Evolutionary conservation across 768 basidiomycete species (phyloP), one percentile per base, ranked within the genome.

Genomic region (Kwoniella sp.): DNA sequence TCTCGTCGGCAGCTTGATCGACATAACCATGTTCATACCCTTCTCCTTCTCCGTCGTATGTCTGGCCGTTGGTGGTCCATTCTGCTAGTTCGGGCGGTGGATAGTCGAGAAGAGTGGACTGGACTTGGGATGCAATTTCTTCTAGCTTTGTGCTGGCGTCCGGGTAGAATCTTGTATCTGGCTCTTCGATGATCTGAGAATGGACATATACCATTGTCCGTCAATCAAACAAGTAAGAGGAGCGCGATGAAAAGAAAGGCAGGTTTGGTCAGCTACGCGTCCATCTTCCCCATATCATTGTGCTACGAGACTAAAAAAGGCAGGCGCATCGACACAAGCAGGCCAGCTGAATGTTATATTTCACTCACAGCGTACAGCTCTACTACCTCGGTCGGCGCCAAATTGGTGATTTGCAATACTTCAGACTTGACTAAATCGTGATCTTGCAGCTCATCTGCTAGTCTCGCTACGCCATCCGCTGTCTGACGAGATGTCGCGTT

Each of bases 361-460:
- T 10, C 17, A 63, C 91, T 50, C 68, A 94, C 92, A 60, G 91
- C 89, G 73, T 96, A 94, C 25, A 96, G 86, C 77, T 93, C 91
- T 25, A 95, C 91, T 0, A 87, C 83, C 51, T 87, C 84, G 7
- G 86, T 88, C 1, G 94, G 94, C 0, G 88, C 88, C 5, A 95
- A 83, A 73, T 97, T 96, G n/a, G 91, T 88, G 36, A 96, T 84
- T 73, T 94, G 91, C 2, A 96, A 83, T 74, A 93, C 92, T 83
- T 97, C 94, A 2, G 89, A 86, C 71, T 94, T 96, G 1, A 92
- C 94, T 65, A 97, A 82, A 33, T 85, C 84, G 67, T 86, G 89
- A 21, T 85, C 82, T 1, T 85, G 84, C 10, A 97, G 85, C 40
- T 82, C 82, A 60, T 86, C 85, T 19, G 89, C 86, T 13, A 96